Base-by-base conservation (phyloP, 805 yeast species). In the Metschnikowia arizonensis region DNA sequence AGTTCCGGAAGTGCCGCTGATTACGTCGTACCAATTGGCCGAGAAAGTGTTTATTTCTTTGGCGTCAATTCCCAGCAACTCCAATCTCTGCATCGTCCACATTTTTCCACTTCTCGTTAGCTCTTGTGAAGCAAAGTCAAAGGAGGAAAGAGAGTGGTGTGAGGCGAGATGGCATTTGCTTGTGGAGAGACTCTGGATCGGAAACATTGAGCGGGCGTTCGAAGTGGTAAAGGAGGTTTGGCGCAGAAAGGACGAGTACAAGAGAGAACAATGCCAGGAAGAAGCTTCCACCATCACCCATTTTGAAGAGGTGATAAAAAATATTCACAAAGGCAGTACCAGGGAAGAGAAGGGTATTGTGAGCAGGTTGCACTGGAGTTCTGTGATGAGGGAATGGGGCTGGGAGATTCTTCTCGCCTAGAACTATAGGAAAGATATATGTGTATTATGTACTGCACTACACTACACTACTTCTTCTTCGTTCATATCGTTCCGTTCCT, bases 211-310 rank as follows among this genome's bases (percentile, higher is more conserved):
- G 53, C 64, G 84, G 25, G 81, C 88, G 0, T 66, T 78, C 44
- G 87, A 82, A 52, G 85, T 83, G 9, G 83, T 83, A 29, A 77
- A 79, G 49, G 89, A 83, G 58, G 87, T 82, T 8, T 83, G 89
- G 89, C 65, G 74, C 31, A 61, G 88, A 18, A 79, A 79, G 46
- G 85, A 82, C 55, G 69, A 73, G 19, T 55, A 63, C 46, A 23
- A 46, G 23, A 48, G 57, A 11, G 62, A 58, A 45, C 59, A 61
- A 37, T 60, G 64, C 33, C 54, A 57, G 42, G 45, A 47, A 19
- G 42, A 53, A 9, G 40, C 45, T 5, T 42, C 41, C 15, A 46
- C 45, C 33, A 44, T 50, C 4, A 53, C 56, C 11, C 73, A 65
- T 44, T 55, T 72, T 5, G 60, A 68, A 35, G 75, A 72, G 15